Base-by-base conservation (phyloP, 345 rosid genomes). In the Brassica nigra region DNA sequence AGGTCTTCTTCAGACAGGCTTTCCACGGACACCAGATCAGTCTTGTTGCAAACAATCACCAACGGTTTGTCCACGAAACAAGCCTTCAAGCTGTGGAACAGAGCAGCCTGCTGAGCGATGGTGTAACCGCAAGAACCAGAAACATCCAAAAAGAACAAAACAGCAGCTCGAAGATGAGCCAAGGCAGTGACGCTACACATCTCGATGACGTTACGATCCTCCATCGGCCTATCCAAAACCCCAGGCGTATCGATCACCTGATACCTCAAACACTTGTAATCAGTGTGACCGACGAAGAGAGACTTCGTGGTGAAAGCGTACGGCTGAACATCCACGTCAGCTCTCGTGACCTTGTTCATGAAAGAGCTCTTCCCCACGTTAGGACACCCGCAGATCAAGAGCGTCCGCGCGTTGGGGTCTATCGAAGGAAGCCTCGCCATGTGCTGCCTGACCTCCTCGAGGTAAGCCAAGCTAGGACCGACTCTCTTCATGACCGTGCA, bases 111-210 rank as follows among this genome's bases (percentile, higher is more conserved):
- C 80, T 94, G 95, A 42, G 95, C 92, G 80, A 94, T 91, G 78
- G 80, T 94, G 87, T 90, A 28, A 0, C 98, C 97, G 83, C 98
- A 94, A 6, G 97, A 89, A 2, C 97, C 98, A 0, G 94, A 92
- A 63, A 94, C 83, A 62, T 94, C 98, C 82, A 92, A 73, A 78
- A 90, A 92, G 84, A 16, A 94, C 18, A 49, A 49, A 1, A 49
- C 57, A n/a, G 18, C 57, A 49, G 57, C 55, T 49, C 55, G 5
- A 49, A 49, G 87, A 87, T 94, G 94, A 1, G 97, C 96, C 78
- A 92, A 79, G 1, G 97, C 98, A 0, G 98, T 94, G 70, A 94
- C 88, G 74, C 94, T 92, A 87, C 97, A 94, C 97, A 94, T 94
- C 15, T 91, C 97, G 81, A 94, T 94, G 36, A 92, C 89, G 74